Base-by-base conservation (phyloP, 257 asterid genomes). In the Solanum pinnatisectum region DNA sequence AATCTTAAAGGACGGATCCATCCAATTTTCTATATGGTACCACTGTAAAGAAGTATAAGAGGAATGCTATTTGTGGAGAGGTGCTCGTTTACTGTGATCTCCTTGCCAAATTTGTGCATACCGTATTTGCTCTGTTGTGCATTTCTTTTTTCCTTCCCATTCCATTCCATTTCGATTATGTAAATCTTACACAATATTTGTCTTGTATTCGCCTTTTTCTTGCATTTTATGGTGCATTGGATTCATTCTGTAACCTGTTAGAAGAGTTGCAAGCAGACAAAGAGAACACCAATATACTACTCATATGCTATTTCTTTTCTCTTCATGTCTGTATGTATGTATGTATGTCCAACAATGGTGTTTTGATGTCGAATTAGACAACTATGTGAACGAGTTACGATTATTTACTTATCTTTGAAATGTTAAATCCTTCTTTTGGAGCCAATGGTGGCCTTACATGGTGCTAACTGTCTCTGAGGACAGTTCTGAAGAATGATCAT, bases 21-120 rank as follows among this genome's bases (percentile, higher is more conserved):
- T 72, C 44, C 73, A 27, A 83, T 72, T 23, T 70, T 88, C 71
- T 56, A 52, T 52, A 77, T 49, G 56, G 71, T 12, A 32, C 70
- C 89, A 36, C n/a, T 82, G 59, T 60, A 56, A 39, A 67, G 87
- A 59, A 85, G 90, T 25, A 82, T 85, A 37, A 44, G 78, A 70
- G 82, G 88, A 39, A 67, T 35, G 74, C n/a, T 89, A 81, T 39
- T 85, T 18, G 25, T 16, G 60, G 72, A 71, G 33, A 74, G 70
- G 86, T 83, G 70, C 67, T 44, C 30, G 46, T 86, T 63, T 32
- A 44, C 44, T 30, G 65, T 35, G 30, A 68, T 84, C 59, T 86
- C 77, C 74, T 10, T 73, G 71, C 6, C 81, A 3, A 89, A 84
- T 88, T 82, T 86, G 90, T 90, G 92, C 90, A 90, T 84, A 87